These are phyloP conservation scores for Melaleuca quinquenervia DNA, from an alignment of 345 rosid species.

Conservation along the genomic window DNA sequence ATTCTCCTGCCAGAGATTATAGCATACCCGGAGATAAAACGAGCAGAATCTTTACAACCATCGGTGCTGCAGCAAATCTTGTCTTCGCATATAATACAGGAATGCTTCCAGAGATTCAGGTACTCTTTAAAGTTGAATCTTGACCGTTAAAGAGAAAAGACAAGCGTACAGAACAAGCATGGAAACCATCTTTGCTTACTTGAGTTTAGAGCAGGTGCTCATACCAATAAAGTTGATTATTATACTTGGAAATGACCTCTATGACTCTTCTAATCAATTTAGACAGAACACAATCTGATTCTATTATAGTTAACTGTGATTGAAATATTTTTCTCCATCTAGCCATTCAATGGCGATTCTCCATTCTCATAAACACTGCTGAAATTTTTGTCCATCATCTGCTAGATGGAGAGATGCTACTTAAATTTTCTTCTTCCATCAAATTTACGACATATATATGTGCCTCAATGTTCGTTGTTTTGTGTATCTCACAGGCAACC, in stretches of 20 bases:
- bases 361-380: neutral
- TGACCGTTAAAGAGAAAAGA: neutral
- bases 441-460: neutral
- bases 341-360: neutral
- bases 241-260: neutral
- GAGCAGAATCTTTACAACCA: constrained; percentile 44
- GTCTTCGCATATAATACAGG: constrained; percentile 94
- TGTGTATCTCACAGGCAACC: constrained; percentile 25
- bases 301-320: neutral
- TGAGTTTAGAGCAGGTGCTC: neutral
- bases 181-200: neutral
- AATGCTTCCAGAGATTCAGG: constrained; percentile 96
- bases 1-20: constrained; percentile 68
- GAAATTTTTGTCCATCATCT: neutral
- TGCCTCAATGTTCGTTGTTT: neutral
- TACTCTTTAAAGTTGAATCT: neutral
- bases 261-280: neutral
- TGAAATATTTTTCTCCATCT: neutral
- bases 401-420: neutral
- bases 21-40: constrained; percentile 38
- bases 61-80: constrained; percentile 76
- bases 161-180: neutral
- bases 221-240: neutral
- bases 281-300: neutral
- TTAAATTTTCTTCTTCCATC: neutral